Conservation (phyloP, 306 rosid species). For the Inga leiocalycina region DNA sequence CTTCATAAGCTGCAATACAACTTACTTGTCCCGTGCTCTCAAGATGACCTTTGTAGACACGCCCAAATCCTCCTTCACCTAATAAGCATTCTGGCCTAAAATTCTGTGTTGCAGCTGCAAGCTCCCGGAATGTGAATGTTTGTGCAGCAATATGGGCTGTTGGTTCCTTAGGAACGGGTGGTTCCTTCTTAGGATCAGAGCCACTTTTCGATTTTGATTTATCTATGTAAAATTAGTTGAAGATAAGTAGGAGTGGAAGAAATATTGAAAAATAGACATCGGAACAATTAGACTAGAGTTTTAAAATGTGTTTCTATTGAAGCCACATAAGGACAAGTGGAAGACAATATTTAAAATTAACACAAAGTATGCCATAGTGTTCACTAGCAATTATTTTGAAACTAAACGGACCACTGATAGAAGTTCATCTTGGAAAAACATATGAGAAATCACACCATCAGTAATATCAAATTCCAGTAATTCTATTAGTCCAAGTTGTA, state of each 20-base stretch:
- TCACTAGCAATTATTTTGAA: constrained; percentile 6
- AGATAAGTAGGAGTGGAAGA: neutral
- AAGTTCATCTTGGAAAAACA: constrained; percentile 4
- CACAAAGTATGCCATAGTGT: constrained; percentile 11
- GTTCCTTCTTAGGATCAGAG: constrained; percentile 71
- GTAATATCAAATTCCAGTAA: neutral
- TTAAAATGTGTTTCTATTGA: neutral
- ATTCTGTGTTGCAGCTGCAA: constrained; percentile 71
- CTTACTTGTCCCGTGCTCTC: constrained; percentile 73
- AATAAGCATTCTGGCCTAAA: constrained; percentile 65
- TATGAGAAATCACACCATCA: neutral
- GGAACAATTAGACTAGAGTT: neutral
- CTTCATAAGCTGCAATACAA: constrained; percentile 4
- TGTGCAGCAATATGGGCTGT: constrained; percentile 71
- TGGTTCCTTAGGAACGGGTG: constrained; percentile 51
- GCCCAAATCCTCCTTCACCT: constrained; percentile 89
- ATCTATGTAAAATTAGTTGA: constrained; percentile 39
- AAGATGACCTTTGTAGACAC: constrained; percentile 74
- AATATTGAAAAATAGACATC: neutral
- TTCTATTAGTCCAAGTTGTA: constrained; percentile 1
- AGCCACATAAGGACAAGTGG: constrained; percentile 2
- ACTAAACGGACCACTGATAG: constrained; percentile 18
- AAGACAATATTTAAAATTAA: neutral
- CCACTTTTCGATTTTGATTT: constrained; percentile 53
- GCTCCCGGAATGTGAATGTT: constrained; percentile 76